Conservation (phyloP, 148 eudicot genomes). For the Silene uniflora region DNA sequence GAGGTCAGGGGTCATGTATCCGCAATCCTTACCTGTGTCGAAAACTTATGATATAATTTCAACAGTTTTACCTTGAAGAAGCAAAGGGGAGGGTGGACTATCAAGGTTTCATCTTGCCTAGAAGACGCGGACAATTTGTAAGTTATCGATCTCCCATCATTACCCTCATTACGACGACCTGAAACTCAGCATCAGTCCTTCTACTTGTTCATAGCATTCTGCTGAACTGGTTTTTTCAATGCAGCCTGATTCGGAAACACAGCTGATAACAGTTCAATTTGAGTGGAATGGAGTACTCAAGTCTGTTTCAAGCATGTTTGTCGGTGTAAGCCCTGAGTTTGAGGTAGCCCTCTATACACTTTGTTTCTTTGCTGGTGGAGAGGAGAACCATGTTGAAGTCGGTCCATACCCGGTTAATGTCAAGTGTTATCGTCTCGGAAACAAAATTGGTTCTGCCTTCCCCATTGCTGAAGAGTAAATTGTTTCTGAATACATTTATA, state of each 20-base stretch:
- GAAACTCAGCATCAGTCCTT: too few species aligned
- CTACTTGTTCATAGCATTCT: neutral
- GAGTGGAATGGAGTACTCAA: conserved; percentile 95
- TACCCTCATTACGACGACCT: neutral
- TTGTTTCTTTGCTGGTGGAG: conserved; percentile 78
- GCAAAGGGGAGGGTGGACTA: conserved; percentile 85
- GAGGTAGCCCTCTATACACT: conserved; percentile 87
- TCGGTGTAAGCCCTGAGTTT: conserved; percentile 96
- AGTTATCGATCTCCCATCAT: conserved; percentile 23
- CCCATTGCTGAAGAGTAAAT: conserved; percentile 55
- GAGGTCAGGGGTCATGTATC: too few species aligned
- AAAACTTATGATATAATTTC: neutral
- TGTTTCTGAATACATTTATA: conserved; percentile 1
- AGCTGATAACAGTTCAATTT: conserved; percentile 79
- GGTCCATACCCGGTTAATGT: conserved; percentile 89
- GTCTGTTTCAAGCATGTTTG: conserved; percentile 72
- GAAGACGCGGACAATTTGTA: conserved; percentile 73
- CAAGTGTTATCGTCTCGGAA: conserved; percentile 78
- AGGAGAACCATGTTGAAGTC: conserved; percentile 71
- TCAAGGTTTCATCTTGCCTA: conserved; percentile 92
- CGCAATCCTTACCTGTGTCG: neutral
- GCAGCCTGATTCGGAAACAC: conserved; percentile 95
- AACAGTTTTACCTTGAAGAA: conserved; percentile 96
- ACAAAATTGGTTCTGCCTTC: conserved; percentile 83
- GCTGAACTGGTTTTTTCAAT: conserved; percentile 6